Conservation (phyloP, 1,139 yeast species). For the Geotrichum siamense region DNA sequence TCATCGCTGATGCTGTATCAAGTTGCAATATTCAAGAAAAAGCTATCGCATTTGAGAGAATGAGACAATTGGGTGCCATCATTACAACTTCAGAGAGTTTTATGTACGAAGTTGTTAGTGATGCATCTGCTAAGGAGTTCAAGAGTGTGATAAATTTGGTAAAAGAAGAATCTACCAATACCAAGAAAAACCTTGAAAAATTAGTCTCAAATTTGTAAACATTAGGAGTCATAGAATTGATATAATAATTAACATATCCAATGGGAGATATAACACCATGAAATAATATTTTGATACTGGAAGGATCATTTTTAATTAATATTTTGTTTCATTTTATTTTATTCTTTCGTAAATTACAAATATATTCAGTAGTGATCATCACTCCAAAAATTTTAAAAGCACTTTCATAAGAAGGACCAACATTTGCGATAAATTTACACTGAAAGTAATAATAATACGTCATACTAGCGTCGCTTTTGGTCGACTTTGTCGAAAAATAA, state of each 20-base stretch:
- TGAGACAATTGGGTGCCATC: slow-evolving; percentile 27
- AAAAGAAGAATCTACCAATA: slow-evolving; percentile 20
- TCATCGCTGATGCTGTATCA: slow-evolving; percentile 28
- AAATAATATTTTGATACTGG: too few relatives aligned
- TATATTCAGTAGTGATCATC: not conserved
- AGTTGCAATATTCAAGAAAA: slow-evolving; percentile 25
- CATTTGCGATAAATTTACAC: too few relatives aligned
- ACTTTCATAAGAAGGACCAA: too few relatives aligned
- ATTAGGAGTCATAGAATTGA: too few relatives aligned
- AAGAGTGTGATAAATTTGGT: slow-evolving; percentile 22
- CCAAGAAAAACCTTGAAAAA: slow-evolving; percentile 19
- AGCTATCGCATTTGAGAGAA: slow-evolving; percentile 26
- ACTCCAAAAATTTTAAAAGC: too few relatives aligned
- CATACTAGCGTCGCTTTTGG: too few relatives aligned
- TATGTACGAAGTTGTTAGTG: slow-evolving; percentile 37
- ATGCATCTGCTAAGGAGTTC: slow-evolving; percentile 30
- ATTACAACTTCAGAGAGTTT: slow-evolving; percentile 33
- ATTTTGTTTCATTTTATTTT: too few relatives aligned
- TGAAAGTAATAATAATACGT: too few relatives aligned
- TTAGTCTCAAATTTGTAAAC: slow-evolving; percentile 17
- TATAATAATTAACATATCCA: too few relatives aligned
- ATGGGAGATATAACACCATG: too few relatives aligned
- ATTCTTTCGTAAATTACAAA: too few relatives aligned
- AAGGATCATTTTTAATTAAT: too few relatives aligned
- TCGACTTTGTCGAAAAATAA: not conserved